A percentile compares a stretch with the other conserved stretches of the same genome.
Evolutionary conservation across 164 flowering plant genomes (phyloP).

Genomic region (Macadamia integrifolia): DNA sequence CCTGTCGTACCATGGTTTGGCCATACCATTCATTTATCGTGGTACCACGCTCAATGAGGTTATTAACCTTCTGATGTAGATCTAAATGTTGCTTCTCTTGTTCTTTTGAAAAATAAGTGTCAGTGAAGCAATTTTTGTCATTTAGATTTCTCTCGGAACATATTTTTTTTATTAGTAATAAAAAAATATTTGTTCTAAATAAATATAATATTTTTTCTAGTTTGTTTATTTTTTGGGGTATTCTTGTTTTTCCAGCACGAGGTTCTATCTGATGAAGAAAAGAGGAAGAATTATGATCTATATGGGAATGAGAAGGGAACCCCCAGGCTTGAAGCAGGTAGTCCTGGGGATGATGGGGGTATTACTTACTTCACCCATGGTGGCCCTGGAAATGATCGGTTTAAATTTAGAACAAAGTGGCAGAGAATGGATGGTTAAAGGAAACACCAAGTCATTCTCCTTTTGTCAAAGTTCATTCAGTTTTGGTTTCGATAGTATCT

Average conservation of each 20-base stretch:
- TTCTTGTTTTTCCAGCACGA: constrained; percentile 58
- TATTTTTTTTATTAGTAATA: background rate
- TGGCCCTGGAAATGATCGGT: constrained; percentile 49
- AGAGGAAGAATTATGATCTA: constrained; percentile 84
- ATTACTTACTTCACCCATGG: constrained; percentile 60
- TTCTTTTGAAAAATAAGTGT: background rate
- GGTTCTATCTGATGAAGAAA: constrained; percentile 81
- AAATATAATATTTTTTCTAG: too few relatives aligned
- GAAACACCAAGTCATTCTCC: constrained; percentile 53
- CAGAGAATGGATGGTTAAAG: constrained; percentile 46
- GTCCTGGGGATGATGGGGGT: constrained; percentile 49
- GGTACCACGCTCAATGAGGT: too few relatives aligned
- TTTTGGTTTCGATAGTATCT: constrained; percentile 59
- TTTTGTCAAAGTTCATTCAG: constrained; percentile 56
- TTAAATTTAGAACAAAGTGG: constrained; percentile 53
- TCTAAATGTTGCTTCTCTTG: too few relatives aligned
- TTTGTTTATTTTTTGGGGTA: too few relatives aligned
- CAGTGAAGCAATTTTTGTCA: constrained; percentile 5
- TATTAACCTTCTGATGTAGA: too few relatives aligned
- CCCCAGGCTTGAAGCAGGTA: constrained; percentile 57
- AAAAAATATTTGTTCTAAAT: too few relatives aligned
- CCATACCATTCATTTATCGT: too few relatives aligned
- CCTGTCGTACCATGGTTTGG: too few relatives aligned
- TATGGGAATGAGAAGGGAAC: constrained; percentile 83
- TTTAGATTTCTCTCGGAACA: background rate